Conservation (phyloP, 2,329 filamentous ascomycete genomes). For the Aspergillus floridensis region DNA sequence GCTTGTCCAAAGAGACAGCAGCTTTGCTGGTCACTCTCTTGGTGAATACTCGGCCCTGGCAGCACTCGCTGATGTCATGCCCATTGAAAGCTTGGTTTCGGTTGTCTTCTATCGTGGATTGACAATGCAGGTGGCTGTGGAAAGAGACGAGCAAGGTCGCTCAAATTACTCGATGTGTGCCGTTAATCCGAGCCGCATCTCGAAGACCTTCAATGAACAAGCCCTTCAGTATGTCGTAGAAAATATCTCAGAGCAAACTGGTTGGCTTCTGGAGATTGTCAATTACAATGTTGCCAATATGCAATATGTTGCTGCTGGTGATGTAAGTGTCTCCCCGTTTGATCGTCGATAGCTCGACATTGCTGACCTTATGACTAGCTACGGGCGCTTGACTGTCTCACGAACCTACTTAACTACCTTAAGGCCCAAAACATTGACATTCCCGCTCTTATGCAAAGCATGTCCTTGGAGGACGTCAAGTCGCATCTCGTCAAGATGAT, state of each 20-base stretch:
- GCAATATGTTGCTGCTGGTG: conserved; percentile 68
- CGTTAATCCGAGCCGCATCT: conserved; percentile 96
- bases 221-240: conserved; percentile 95
- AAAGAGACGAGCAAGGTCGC: conserved; percentile 86
- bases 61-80: conserved; percentile 96
- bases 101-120: conserved; percentile 98
- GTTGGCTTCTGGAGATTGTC: conserved; percentile 97
- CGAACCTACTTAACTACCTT: conserved; percentile 87
- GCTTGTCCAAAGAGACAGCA: conserved; percentile 91
- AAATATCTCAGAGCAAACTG: conserved; percentile 89
- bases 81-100: conserved; percentile 97
- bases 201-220: conserved; percentile 97
- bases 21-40: conserved; percentile 94
- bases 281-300: conserved; percentile 79
- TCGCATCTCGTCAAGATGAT: conserved; percentile 88
- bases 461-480: conserved; percentile 88
- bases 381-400: conserved; percentile 63
- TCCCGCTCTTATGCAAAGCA: conserved; percentile 80
- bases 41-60: conserved; percentile 98
- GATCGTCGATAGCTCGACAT: background rate
- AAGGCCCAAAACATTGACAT: conserved; percentile 98
- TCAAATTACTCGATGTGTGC: conserved; percentile 99
- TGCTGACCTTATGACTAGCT: conserved; percentile 40
- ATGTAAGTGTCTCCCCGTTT: conserved; percentile 44
- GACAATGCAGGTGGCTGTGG: conserved; percentile 98